Evolutionary conservation across 73 alveolate species (phyloP), one percentile per base, ranked within the genome.

Genomic region (Paramecium caudatum): DNA sequence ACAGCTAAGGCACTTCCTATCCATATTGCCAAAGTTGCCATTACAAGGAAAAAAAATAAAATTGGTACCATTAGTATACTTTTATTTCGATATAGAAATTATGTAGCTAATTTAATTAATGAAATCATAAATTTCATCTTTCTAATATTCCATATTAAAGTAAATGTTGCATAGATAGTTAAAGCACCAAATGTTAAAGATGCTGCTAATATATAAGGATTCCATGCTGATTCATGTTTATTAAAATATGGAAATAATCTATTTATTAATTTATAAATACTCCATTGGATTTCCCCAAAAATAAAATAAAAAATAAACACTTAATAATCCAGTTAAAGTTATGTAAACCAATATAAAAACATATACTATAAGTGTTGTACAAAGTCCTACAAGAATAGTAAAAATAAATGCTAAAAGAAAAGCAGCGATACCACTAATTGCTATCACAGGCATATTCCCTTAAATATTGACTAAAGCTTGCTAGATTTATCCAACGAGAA

Each of bases 101-200:
- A 39, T 4, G 88, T 74, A 5, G 88, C 88, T 21, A 74, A 74
- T 45, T 74, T 74, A 21, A 74, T 47, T 17, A 74, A 47, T 10
- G 88, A 74, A 39, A 74, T 74, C 88, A 74, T 74, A n/a, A 74
- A 74, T 15, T 41, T 74, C 62, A 74, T 74, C 15, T 45, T 74
- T 10, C 55, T 74, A 36, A 74, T 41, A 13, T 74, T 74, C 69
- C 68, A 74, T 21, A 63, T 41, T 17, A 74, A 19, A 8, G 43
- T 74, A 39, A 74, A 74, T 27, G 43, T 19, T 4, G 88, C 88
- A 74, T 74, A 74, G 6, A 43, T 13, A 16, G 37, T 21, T 19
- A 74, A 17, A 10, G 32, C 41, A 21, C 47, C 88, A 74, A 74
- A 74, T 74, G 47, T 74, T 21, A 37, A 15, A 39, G 88, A 74